These are phyloP conservation scores for Diutina neorugosa DNA, from an alignment of 1,139 yeast species.

Conservation along the genomic window DNA sequence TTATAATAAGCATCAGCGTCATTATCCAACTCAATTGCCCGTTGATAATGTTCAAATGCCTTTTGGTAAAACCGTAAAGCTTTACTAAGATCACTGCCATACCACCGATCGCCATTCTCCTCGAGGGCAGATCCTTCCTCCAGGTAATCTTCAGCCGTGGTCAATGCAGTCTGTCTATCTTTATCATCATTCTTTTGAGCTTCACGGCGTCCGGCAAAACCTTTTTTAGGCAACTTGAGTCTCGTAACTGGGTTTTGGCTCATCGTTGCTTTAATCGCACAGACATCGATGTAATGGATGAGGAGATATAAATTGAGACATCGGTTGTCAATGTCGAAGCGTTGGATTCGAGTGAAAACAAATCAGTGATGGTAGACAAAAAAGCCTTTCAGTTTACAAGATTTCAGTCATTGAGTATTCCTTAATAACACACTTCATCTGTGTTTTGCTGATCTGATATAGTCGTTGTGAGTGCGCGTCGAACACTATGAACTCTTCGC, in stretches of 20 bases:
- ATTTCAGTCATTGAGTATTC: too few relatives aligned
- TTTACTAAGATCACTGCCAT: slow-evolving; percentile 41
- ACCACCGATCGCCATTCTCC: slow-evolving; percentile 49
- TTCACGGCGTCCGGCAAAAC: background rate
- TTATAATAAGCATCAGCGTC: slow-evolving; percentile 32
- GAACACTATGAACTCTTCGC: background rate
- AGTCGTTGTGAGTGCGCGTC: background rate
- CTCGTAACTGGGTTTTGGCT: background rate
- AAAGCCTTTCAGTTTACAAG: too few relatives aligned
- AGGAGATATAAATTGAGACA: too few relatives aligned
- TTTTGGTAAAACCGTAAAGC: slow-evolving; percentile 41
- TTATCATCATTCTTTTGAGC: background rate
- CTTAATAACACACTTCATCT: too few relatives aligned
- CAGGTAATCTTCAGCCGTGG: slow-evolving; percentile 33
- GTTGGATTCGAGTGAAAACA: too few relatives aligned
- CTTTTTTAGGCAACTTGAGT: background rate
- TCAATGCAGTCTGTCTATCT: background rate
- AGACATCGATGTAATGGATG: too few relatives aligned
- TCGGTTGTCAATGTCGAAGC: too few relatives aligned
- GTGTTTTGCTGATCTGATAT: too few relatives aligned
- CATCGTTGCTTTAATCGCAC: background rate
- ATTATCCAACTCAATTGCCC: slow-evolving; percentile 13
- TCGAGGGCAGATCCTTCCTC: slow-evolving; percentile 37
- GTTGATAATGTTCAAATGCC: slow-evolving; percentile 26
- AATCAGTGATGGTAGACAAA: too few relatives aligned